Evolutionary conservation across 345 rosid genomes (phyloP), one percentile per base, ranked within the genome.

Genomic region (Zanthoxylum bungeanum): DNA sequence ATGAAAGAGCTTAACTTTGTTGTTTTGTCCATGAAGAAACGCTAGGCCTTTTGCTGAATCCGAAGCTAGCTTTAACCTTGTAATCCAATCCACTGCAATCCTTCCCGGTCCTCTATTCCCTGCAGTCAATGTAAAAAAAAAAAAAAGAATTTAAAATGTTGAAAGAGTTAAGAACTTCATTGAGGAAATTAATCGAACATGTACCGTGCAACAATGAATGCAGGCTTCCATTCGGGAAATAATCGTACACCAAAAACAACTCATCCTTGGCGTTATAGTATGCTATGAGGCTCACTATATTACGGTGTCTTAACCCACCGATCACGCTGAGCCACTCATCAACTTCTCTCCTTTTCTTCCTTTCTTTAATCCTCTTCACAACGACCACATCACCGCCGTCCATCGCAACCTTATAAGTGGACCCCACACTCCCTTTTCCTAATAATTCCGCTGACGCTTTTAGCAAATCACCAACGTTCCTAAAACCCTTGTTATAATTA

Each of bases 81-180:
- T 60, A 2, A 44, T 59, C 85, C 85, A 84, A 5, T 60, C 79
- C 19, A 81, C 44, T 44, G 82, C 82, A 3, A 75, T 68, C 72
- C 85, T 81, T 25, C 83, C 83, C 2, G 82, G 83, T 60, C 85
- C 87, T 73, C 87, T 80, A 36, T 81, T 68, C 4, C 77, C 85
- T 84, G 50, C 27, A 7, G 42, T 55, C 37, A 46, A 60, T 46
- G 0, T 5, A 6, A 2, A 46, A 27, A 56, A 27, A 7, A 5
- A 3, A 25, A 11, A 31, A 9, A 4, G 7, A 53, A n/a, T 6
- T n/a, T n/a, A n/a, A n/a, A 14, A 40, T 14, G 17, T 22, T 10
- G 22, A n/a, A 60, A 30, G 4, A 50, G 2, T n/a, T 0, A 56
- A 19, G 21, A 16, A 12, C 16, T 28, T 28, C 14, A 22, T 12